Evolutionary conservation across 495 filamentous ascomycete genomes (phyloP).

Genomic region (Parathielavia appendiculata): DNA sequence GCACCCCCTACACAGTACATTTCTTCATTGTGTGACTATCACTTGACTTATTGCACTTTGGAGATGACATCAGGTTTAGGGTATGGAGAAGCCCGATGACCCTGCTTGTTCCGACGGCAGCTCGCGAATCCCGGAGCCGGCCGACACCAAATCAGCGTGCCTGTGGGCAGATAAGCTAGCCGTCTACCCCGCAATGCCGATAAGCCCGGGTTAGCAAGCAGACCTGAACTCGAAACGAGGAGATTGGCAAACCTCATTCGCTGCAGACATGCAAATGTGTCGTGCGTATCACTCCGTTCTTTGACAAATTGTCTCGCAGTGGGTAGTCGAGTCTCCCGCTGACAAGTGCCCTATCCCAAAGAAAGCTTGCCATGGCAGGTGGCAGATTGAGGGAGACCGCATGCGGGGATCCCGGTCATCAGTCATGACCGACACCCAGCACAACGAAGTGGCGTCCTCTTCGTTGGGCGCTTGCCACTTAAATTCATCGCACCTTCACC

Average conservation of each 20-base stretch:
- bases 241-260: background rate
- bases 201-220: background rate
- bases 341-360: background rate
- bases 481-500: background rate
- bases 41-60: too few species aligned
- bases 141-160: constrained; percentile 12
- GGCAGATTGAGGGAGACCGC: background rate
- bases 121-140: constrained; percentile 10
- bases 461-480: background rate
- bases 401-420: constrained; percentile 1
- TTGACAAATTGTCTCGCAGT: background rate
- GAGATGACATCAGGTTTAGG: constrained; percentile 21
- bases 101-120: background rate
- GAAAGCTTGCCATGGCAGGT: background rate
- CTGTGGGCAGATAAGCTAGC: background rate
- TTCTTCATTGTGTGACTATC: too few species aligned
- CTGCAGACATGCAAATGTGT: too few species aligned
- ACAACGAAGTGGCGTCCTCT: background rate
- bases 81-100: constrained; percentile 13
- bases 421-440: background rate
- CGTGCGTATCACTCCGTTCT: background rate
- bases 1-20: too few species aligned
- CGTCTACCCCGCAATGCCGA: background rate
- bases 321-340: background rate
- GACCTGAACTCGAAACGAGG: background rate